Conservation (phyloP, 2,329 filamentous ascomycete genomes). For the Remersonia thermophila region DNA sequence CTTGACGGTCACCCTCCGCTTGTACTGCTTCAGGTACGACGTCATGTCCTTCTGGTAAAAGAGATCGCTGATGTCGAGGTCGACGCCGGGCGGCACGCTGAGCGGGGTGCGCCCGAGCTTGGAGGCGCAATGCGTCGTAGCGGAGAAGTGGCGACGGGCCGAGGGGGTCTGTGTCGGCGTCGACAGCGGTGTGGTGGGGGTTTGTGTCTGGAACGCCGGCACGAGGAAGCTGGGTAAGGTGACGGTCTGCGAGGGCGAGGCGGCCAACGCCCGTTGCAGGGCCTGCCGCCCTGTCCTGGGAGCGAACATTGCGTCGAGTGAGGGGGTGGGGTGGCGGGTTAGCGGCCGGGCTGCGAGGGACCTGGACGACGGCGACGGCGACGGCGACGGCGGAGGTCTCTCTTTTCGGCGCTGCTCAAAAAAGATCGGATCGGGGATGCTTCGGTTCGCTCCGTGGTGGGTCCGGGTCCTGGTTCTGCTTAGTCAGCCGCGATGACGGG, state of each 20-base stretch:
- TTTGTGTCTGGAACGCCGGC: conserved; percentile 49
- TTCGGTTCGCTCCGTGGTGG: conserved; percentile 1
- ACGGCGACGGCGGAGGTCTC: neutral
- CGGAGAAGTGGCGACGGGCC: conserved; percentile 53
- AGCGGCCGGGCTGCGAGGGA: neutral
- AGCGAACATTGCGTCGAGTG: conserved; percentile 45
- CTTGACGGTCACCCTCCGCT: conserved; percentile 59
- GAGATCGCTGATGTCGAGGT: conserved; percentile 57
- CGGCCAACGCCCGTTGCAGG: conserved; percentile 43
- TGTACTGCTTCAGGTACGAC: conserved; percentile 48
- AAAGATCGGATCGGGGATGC: conserved; percentile 5
- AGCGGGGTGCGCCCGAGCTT: conserved; percentile 78
- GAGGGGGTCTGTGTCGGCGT: conserved; percentile 17
- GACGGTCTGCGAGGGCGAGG: conserved; percentile 35
- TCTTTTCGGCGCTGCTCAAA: conserved; percentile 3
- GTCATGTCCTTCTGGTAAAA: conserved; percentile 40
- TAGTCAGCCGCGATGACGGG: conserved; percentile 3
- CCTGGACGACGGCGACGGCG: conserved; percentile 5
- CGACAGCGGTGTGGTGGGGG: conserved; percentile 20
- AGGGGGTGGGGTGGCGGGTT: neutral
- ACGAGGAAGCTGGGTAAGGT: conserved; percentile 62
- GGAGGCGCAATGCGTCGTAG: conserved; percentile 52
- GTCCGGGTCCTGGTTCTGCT: neutral
- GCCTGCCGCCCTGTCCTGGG: conserved; percentile 45
- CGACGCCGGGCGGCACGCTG: conserved; percentile 72